Conservation (phyloP, 2,329 filamentous ascomycete genomes). For the Canariomyces notabilis region DNA sequence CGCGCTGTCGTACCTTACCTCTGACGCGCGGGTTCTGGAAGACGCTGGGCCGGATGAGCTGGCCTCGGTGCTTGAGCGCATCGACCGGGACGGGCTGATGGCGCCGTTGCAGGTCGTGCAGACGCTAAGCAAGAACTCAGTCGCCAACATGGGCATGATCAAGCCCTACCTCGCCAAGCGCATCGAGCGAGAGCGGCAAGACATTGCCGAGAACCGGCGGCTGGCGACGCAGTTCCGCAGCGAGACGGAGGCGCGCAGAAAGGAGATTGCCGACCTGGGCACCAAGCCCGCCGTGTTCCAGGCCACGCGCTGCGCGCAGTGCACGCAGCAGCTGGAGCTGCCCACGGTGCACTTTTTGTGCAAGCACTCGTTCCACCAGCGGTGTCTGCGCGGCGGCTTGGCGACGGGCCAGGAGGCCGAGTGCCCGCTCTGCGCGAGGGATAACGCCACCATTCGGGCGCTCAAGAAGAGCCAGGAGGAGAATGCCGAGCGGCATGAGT, state of each 20-base stretch:
- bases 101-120: conserved; percentile 95
- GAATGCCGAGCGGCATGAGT: conserved; percentile 77
- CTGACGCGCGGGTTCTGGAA: conserved; percentile 70
- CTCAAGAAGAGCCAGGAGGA: conserved; percentile 84
- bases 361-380: conserved; percentile 93
- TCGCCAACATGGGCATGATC: conserved; percentile 96
- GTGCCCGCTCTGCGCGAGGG: conserved; percentile 78
- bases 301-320: conserved; percentile 80
- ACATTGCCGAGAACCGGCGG: conserved; percentile 74
- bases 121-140: conserved; percentile 62
- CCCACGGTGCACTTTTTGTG: conserved; percentile 94
- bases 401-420: conserved; percentile 44
- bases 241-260: conserved; percentile 75
- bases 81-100: conserved; percentile 88
- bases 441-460: conserved; percentile 83
- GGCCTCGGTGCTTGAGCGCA: conserved; percentile 72
- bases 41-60: conserved; percentile 83
- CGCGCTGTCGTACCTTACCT: conserved; percentile 89
- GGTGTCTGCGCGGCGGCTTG: conserved; percentile 59
- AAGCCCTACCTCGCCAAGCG: conserved; percentile 87
- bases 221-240: conserved; percentile 77
- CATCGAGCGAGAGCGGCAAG: conserved; percentile 80
- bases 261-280: conserved; percentile 71
- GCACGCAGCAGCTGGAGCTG: conserved; percentile 71
- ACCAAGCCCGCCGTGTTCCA: conserved; percentile 85